Conservation (phyloP, 306 rosid species). For the Prinsepia uniflora region DNA sequence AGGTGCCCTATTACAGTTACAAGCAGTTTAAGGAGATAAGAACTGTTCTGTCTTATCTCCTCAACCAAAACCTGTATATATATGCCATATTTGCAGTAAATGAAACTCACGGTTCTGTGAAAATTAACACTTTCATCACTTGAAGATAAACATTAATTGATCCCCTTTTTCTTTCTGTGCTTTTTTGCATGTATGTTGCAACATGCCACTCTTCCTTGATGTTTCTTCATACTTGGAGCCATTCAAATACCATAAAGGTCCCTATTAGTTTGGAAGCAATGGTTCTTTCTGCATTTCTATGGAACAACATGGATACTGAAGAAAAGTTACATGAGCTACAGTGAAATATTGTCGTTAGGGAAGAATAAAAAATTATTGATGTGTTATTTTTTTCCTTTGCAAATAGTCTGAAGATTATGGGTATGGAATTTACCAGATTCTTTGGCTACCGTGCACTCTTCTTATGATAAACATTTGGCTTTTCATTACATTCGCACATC, state of each 20-base stretch:
- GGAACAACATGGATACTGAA: conserved; percentile 65
- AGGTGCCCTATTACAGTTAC: too few relatives aligned
- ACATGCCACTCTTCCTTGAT: not conserved
- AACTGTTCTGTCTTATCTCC: too few relatives aligned
- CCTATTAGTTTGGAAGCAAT: conserved; percentile 72
- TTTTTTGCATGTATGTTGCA: not conserved
- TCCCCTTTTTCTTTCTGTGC: not conserved
- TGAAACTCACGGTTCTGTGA: too few relatives aligned
- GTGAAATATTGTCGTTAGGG: not conserved
- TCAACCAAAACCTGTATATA: too few relatives aligned
- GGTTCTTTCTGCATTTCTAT: conserved; percentile 70
- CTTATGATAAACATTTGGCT: not conserved
- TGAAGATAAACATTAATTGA: not conserved
- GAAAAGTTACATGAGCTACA: conserved; percentile 54
- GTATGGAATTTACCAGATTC: not conserved
- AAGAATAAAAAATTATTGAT: not conserved
- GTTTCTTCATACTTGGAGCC: conserved; percentile 43
- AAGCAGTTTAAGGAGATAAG: too few relatives aligned
- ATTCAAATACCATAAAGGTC: conserved; percentile 50
- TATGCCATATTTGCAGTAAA: too few relatives aligned
- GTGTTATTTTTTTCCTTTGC: not conserved
- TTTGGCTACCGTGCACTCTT: not conserved
- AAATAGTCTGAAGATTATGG: not conserved
- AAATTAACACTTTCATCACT: too few relatives aligned
- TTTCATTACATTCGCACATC: not conserved